Conservation (phyloP, 768 basidiomycete species). For the Neoboletus magnificus region DNA sequence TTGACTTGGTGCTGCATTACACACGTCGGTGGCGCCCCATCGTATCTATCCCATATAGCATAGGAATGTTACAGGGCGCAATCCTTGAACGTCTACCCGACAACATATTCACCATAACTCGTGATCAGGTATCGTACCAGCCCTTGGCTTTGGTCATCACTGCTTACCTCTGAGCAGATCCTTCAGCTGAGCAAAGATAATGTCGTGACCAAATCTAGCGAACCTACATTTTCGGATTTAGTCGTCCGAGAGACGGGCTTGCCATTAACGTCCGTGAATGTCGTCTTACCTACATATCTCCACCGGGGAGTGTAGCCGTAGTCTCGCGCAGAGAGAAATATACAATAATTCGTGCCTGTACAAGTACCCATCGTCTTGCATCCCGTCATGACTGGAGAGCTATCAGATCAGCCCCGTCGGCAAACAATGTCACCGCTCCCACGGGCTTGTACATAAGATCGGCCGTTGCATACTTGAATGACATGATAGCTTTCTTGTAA, state of each 20-base stretch:
- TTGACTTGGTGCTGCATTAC: constrained; percentile 58
- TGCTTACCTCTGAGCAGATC: constrained; percentile 39
- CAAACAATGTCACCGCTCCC: not conserved
- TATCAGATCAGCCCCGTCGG: too few relatives aligned
- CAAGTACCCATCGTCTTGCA: not conserved
- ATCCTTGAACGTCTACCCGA: constrained; percentile 61
- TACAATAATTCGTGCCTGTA: not conserved
- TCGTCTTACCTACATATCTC: constrained; percentile 54
- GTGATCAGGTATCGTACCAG: constrained; percentile 50
- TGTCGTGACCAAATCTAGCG: constrained; percentile 36
- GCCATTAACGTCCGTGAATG: constrained; percentile 47
- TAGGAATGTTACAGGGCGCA: constrained; percentile 64
- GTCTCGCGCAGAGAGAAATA: not conserved
- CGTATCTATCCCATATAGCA: constrained; percentile 57
- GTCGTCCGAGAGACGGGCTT: constrained; percentile 36
- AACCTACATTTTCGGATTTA: constrained; percentile 33
- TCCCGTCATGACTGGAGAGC: not conserved
- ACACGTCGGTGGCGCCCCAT: constrained; percentile 53
- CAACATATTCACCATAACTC: constrained; percentile 66
- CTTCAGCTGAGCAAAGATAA: constrained; percentile 63
- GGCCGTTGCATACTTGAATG: constrained; percentile 2
- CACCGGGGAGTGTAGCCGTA: not conserved
- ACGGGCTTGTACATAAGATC: not conserved
- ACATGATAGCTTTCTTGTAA: not conserved
- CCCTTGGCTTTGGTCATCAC: not conserved